Evolutionary conservation across 257 asterid genomes (phyloP).

Genomic region (Cruciata laevipes): DNA sequence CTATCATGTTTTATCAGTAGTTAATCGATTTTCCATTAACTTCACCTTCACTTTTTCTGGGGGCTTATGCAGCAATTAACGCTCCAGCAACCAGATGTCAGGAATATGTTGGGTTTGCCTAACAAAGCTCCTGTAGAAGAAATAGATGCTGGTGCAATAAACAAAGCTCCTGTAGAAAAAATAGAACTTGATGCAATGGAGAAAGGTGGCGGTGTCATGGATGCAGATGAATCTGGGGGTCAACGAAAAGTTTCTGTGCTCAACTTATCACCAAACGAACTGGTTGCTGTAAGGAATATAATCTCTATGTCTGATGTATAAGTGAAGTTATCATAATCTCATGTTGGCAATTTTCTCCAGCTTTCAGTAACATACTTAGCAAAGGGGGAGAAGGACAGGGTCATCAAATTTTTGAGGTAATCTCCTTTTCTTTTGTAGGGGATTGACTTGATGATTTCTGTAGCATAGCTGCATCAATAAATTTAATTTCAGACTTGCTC

Average conservation of each 20-base stretch:
- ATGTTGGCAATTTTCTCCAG: conserved; percentile 36
- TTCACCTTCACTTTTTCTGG: neutral
- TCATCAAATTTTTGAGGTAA: conserved; percentile 56
- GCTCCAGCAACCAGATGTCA: conserved; percentile 55
- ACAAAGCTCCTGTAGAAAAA: conserved; percentile 26
- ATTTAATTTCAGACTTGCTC: conserved; percentile 68
- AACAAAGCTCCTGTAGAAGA: conserved; percentile 27
- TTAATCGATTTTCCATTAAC: conserved; percentile 13
- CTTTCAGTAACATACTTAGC: conserved; percentile 47
- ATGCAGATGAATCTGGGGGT: conserved; percentile 30
- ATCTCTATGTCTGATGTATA: neutral
- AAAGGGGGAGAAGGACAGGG: conserved; percentile 45
- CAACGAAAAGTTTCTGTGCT: conserved; percentile 40
- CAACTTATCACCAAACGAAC: conserved; percentile 56
- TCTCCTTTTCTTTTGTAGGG: conserved; percentile 12
- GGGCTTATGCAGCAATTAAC: conserved; percentile 48
- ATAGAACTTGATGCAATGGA: conserved; percentile 26
- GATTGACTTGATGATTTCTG: conserved; percentile 16
- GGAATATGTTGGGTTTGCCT: conserved; percentile 68
- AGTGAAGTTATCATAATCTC: conserved; percentile 5
- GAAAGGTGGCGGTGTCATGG: conserved; percentile 25
- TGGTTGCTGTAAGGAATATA: conserved; percentile 54
- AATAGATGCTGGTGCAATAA: conserved; percentile 26
- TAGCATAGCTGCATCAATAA: conserved; percentile 22
- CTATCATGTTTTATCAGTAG: neutral